These are phyloP conservation scores for Nicotiana obtusifolia DNA, from an alignment of 257 asterid species.

Conservation along the genomic window DNA sequence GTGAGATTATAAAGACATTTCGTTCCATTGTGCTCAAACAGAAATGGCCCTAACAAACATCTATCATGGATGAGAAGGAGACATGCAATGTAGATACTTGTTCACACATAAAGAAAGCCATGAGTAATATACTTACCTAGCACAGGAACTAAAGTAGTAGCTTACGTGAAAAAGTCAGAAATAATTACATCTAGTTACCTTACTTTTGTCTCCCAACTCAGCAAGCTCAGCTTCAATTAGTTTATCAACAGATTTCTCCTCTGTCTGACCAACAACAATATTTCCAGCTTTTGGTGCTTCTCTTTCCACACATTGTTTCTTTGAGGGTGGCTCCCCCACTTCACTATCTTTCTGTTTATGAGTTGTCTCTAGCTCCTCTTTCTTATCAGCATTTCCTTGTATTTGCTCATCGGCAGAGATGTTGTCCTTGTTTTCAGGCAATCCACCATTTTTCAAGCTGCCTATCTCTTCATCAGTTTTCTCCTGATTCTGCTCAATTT, in stretches of 20 bases:
- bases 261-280: conserved; percentile 25
- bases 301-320: conserved; percentile 48
- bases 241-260: conserved; percentile 66
- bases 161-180: not conserved
- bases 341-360: conserved; percentile 36
- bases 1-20: not conserved
- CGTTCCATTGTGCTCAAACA: not conserved
- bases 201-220: conserved; percentile 77
- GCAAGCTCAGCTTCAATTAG: conserved; percentile 86
- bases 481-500: not conserved
- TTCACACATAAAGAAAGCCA: not conserved
- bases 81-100: not conserved
- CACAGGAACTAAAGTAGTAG: not conserved
- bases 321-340: conserved; percentile 50
- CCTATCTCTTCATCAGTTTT: conserved; percentile 15
- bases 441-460: conserved; percentile 3
- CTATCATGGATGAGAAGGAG: not conserved
- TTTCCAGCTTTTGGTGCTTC: conserved; percentile 24
- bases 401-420: conserved; percentile 27
- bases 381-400: conserved; percentile 24
- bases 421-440: conserved; percentile 30
- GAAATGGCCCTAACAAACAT: not conserved
- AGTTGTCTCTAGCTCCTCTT: conserved; percentile 28
- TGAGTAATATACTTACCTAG: not conserved
- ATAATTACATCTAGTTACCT: conserved; percentile 40